These are phyloP conservation scores for Flaveria brownii DNA, from an alignment of 129 eudicot species.

Conservation along the genomic window DNA sequence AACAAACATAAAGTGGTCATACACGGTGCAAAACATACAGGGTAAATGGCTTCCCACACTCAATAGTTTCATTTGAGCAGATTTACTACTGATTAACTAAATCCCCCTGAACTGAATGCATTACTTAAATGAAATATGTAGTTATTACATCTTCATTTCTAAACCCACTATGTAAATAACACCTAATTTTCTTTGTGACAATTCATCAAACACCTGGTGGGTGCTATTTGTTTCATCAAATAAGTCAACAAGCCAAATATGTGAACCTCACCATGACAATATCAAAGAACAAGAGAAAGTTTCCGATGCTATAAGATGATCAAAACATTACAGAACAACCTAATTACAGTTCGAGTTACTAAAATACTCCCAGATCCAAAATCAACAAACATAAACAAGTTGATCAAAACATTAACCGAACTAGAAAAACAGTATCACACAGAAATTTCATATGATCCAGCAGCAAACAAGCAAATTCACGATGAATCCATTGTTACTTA, in stretches of 20 bases:
- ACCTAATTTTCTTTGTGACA: slow-evolving; percentile 20
- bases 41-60: background rate
- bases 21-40: background rate
- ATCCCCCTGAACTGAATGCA: background rate
- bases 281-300: background rate
- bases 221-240: background rate
- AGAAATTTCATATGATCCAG: background rate
- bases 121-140: background rate
- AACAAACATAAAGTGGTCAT: background rate
- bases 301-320: background rate
- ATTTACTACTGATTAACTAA: background rate
- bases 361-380: background rate
- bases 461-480: background rate
- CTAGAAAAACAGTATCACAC: background rate
- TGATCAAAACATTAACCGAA: slow-evolving; percentile 12
- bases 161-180: background rate
- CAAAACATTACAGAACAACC: background rate
- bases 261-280: background rate
- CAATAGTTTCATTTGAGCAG: background rate
- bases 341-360: background rate
- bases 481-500: background rate
- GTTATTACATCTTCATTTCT: background rate
- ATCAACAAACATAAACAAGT: background rate
- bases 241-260: background rate
- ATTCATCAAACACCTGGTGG: slow-evolving; percentile 24